Evolutionary conservation across 1,139 yeast genomes (phyloP), one percentile per base, ranked within the genome.

Genomic region (Keqinozyma sinolaborantium): DNA sequence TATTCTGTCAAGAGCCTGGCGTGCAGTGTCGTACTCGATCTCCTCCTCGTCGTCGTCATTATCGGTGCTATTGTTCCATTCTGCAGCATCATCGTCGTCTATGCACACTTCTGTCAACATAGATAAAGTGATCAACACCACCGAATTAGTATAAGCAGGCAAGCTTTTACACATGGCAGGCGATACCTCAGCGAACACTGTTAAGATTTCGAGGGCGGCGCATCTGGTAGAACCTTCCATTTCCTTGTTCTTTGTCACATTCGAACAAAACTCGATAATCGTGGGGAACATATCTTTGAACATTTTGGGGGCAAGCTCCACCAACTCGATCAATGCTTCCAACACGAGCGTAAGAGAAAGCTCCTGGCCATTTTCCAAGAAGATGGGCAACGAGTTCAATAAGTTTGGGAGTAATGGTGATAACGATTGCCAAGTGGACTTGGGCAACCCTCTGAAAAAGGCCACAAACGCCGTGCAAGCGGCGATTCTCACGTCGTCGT

Each of bases 81-180:
- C 95, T 33, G 88, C 95, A 12, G 82, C 76, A 39, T 86, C 95
- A 40, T 80, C 92, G 45, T 86, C 95, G 50, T 84, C 95, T 24
- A 75, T 68, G 40, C 96, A 90, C 33, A 92, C 94, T 58, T 92
- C 97, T 6, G 97, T 88, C 76, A 92, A 81, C 83, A 92, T 76
- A 25, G 82, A 70, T 41, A 92, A 70, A 20, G 94, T 84, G 38
- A 80, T 76, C 39, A 83, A 63, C 21, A 92, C 86, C 57, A 92
- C 71, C 19, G 79, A 69, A 34, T 77, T 74, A 1, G 94, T 77
- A 56, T 87, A 92, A 5, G 76, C 63, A 6, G 83, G 73, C 42
- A 87, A 87, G 26, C 79, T 65, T 53, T 85, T 85, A 65, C 97
- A 90, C 98, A 92, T 92, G 31, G 81, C 79, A 26, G 98, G 98